Conservation (phyloP, 192 early-diverging fungal genomes). For the Phlyctochytrium planicorne region DNA sequence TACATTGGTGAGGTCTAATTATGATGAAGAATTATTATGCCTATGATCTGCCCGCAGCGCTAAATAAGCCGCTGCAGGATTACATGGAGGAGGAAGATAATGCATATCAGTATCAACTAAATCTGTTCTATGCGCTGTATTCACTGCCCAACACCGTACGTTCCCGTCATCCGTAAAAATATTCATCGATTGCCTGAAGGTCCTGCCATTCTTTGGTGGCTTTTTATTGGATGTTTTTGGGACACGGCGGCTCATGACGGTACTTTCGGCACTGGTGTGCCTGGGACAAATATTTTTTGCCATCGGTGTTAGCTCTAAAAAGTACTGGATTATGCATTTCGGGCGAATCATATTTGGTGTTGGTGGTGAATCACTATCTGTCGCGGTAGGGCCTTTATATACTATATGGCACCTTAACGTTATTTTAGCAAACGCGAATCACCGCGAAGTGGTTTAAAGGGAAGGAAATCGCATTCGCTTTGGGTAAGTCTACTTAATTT, state of each 20-base stretch:
- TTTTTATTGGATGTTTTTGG: conserved; percentile 49
- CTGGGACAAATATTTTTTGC: conserved; percentile 51
- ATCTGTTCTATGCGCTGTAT: conserved; percentile 53
- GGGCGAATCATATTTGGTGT: conserved; percentile 60
- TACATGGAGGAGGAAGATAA: conserved; percentile 34
- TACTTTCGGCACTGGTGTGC: conserved; percentile 34
- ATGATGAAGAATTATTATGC: conserved; percentile 36
- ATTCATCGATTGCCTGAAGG: neutral
- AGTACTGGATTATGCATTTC: conserved; percentile 29
- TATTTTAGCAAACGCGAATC: conserved; percentile 38
- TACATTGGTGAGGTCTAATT: too few species aligned
- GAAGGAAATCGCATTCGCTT: conserved; percentile 56
- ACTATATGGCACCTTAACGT: neutral
- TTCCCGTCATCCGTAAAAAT: neutral
- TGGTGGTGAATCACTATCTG: conserved; percentile 49
- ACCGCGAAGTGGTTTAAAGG: conserved; percentile 58
- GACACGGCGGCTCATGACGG: conserved; percentile 33
- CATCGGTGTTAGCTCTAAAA: conserved; percentile 36
- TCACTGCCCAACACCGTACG: conserved; percentile 58
- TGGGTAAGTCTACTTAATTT: conserved; percentile 33
- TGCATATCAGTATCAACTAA: conserved; percentile 41
- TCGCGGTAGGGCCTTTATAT: conserved; percentile 37
- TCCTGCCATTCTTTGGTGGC: conserved; percentile 59
- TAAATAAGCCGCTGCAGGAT: conserved; percentile 33
- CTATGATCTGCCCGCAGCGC: conserved; percentile 47